phyloP scores from a whole-genome alignment of 2,329 filamentous ascomycete genomes.

The Curvularia lunata region DNA sequence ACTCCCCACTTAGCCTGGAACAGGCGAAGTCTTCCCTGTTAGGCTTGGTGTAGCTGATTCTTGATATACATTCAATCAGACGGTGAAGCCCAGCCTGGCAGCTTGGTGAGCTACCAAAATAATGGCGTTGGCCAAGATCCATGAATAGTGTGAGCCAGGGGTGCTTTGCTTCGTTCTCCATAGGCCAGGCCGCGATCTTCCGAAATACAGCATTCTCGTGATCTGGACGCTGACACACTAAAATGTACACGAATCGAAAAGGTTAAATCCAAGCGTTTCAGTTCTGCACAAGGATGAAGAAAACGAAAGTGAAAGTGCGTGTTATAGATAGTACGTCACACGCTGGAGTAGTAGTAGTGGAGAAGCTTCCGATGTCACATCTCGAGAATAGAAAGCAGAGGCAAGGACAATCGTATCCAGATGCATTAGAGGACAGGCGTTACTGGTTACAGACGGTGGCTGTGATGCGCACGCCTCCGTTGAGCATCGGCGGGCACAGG shows the following conservation, averaged over 20 bases:
- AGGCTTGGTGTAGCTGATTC: conserved; percentile 9
- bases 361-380: conserved; percentile 5
- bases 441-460: background rate
- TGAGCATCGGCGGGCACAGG: conserved; percentile 4
- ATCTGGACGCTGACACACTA: conserved; percentile 20
- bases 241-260: background rate
- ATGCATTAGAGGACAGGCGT: background rate
- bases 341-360: conserved; percentile 1
- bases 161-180: conserved; percentile 7
- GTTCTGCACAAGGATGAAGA: background rate
- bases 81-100: conserved; percentile 9
- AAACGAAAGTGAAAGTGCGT: background rate
- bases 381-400: background rate
- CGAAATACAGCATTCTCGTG: conserved; percentile 21
- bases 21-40: conserved; percentile 20
- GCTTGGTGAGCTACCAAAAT: background rate
- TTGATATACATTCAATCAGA: conserved; percentile 1
- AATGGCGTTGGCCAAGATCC: background rate
- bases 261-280: background rate
- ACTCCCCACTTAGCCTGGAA: conserved; percentile 19
- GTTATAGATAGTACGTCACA: background rate
- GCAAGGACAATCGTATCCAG: background rate
- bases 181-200: conserved; percentile 16
- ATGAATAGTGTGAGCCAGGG: conserved; percentile 2
- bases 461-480: background rate